A percentile compares a stretch with the other conserved stretches of the same genome.
Evolutionary conservation across 192 early-diverging fungal species (phyloP).

Genomic region (Fimicolochytrium jonesii): DNA sequence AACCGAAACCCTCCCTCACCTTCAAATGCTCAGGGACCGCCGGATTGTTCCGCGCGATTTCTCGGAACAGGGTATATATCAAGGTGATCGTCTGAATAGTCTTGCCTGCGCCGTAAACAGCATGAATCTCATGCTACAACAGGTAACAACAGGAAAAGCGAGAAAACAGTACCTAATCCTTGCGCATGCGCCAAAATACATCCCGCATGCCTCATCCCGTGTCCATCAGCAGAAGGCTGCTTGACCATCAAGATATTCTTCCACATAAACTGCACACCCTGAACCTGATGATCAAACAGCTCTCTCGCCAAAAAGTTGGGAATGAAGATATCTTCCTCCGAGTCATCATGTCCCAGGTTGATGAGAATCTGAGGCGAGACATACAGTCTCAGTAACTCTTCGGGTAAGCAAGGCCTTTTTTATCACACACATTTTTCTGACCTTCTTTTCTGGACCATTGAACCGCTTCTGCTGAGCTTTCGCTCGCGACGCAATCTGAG

Average conservation of each 20-base stretch:
- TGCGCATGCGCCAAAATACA: constrained; percentile 82
- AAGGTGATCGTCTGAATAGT: constrained; percentile 75
- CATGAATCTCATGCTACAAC: constrained; percentile 2
- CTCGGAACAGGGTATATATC: constrained; percentile 61
- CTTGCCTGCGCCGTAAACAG: constrained; percentile 43
- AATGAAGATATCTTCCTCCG: constrained; percentile 50
- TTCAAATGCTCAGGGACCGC: constrained; percentile 53
- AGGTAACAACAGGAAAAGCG: not conserved
- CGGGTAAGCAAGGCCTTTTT: too few relatives aligned
- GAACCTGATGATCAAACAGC: constrained; percentile 66
- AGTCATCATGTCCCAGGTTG: constrained; percentile 61
- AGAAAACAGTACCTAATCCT: constrained; percentile 59
- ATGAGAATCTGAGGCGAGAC: constrained; percentile 52
- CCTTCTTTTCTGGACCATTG: too few relatives aligned
- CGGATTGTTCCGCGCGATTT: constrained; percentile 50
- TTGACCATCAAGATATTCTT: constrained; percentile 67
- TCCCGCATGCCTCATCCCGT: constrained; percentile 39
- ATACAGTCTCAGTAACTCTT: too few relatives aligned
- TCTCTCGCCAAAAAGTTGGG: constrained; percentile 48
- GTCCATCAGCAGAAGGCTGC: constrained; percentile 19
- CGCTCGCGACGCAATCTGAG: not conserved
- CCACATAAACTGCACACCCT: constrained; percentile 81
- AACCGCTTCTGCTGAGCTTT: too few relatives aligned
- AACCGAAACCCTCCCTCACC: constrained; percentile 58
- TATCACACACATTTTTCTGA: not conserved